Evolutionary conservation across 139 green algal genomes (phyloP), one percentile per base, ranked within the genome.

Genomic region (Auxenochlorella protothecoides): DNA sequence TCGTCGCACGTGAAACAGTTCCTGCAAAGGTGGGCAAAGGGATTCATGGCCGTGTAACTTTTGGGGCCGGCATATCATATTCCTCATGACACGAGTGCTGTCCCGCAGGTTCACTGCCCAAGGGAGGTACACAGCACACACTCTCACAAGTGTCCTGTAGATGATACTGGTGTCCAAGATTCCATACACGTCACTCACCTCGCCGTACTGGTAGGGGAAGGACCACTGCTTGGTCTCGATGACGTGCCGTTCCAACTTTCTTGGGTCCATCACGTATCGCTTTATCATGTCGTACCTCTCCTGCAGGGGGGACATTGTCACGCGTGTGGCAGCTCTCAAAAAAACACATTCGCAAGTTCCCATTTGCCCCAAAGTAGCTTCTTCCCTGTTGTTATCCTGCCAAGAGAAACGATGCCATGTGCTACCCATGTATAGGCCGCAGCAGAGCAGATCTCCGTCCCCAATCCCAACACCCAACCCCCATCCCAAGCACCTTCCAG

Each of bases 1-100:
- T 13, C 76, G 74, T 51, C 90, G 84, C 59, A 97, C 79, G 11
- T 73, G 74, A 74, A 93, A 94, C 4, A 68, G 66, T 85, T 97
- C 91, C 14, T 76, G 73, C 2, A 16, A 8, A 64, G 59, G 59
- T 44, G 27, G 27, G 13, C 12, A 64, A 64, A 64, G 12, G 59
- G 59, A 13, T n/a, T 13, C 59, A 64, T 64, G 13, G 59, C 13
- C 12, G 12, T 64, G 12, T 64, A 12, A 64, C 27, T 44, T 44
- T 44, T 44, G 27, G 27, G 27, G 63, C 63, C 63, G 12, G 15
- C 55, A 66, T 87, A 90, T 83, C 16, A 68, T 92, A 92, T 27
- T 13, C 16, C 15, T 16, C 59, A 55, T 5, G 14, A 2, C 57
- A 53, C 15, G 53, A 15, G 53, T n/a, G 63, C 11, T 16, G 63